Percentiles rank a stretch among this genome's conserved stretches.
Evolutionary conservation across 2,329 filamentous ascomycete genomes (phyloP).

Genomic region (Penicillium italicum): DNA sequence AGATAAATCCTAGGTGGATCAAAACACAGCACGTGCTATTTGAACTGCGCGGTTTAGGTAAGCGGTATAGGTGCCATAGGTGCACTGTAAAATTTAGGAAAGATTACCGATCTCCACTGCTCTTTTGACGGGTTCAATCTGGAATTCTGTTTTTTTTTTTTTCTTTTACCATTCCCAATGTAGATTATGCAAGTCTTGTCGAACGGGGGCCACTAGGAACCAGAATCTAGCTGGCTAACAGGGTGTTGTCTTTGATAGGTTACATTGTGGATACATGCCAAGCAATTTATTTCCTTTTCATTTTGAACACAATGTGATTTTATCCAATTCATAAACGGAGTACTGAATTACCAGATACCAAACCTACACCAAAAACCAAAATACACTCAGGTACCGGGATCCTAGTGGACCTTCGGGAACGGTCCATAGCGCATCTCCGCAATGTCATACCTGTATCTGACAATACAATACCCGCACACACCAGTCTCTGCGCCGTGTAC

Average conservation of each 20-base stretch:
- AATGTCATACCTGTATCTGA: slow-evolving; percentile 7
- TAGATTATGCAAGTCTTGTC: background rate
- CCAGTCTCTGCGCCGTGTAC: slow-evolving; percentile 5
- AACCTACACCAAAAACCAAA: background rate
- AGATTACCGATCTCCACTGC: background rate
- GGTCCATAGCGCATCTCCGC: slow-evolving; percentile 15
- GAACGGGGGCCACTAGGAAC: background rate
- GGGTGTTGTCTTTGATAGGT: background rate
- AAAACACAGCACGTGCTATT: too few species aligned
- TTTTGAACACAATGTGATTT: background rate
- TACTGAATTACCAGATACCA: background rate
- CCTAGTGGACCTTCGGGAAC: slow-evolving; percentile 16
- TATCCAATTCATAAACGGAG: too few species aligned
- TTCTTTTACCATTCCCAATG: background rate
- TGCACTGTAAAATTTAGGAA: too few species aligned
- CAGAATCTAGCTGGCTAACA: background rate
- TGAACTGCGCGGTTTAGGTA: too few species aligned
- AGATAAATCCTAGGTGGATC: too few species aligned
- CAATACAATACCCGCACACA: slow-evolving; percentile 1
- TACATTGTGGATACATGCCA: slow-evolving; percentile 3
- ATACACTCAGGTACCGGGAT: slow-evolving; percentile 20
- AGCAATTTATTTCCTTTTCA: background rate
- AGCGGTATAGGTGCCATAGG: too few species aligned
- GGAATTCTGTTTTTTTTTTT: too few species aligned
- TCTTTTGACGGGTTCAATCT: background rate